Percentiles rank a stretch among this genome's conserved stretches.
Evolutionary conservation across 2,329 filamentous ascomycete genomes (phyloP).

Genomic region (Fusarium dimerum): DNA sequence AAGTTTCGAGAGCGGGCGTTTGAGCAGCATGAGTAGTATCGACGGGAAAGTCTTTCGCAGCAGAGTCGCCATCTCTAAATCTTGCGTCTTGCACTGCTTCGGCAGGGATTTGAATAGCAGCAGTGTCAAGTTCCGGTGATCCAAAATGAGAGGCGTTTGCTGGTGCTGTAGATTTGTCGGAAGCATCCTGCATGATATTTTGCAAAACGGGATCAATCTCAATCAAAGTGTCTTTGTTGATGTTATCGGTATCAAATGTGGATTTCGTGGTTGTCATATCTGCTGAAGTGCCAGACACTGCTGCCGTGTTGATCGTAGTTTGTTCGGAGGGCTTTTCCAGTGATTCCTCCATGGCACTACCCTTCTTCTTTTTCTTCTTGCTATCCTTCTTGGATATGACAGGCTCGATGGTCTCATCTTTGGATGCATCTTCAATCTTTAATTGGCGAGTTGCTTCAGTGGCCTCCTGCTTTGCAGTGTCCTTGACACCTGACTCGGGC

Average conservation of each 20-base stretch:
- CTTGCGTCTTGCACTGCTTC: not conserved
- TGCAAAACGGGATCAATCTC: not conserved
- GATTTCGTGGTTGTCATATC: no score
- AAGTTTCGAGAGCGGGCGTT: not conserved
- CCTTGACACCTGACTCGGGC: not conserved
- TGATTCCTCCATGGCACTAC: not conserved
- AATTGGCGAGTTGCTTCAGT: not conserved
- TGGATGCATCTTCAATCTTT: not conserved
- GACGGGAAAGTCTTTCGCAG: not conserved
- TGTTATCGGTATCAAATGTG: not conserved
- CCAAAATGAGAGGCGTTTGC: not conserved
- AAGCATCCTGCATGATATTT: not conserved
- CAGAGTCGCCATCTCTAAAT: not conserved
- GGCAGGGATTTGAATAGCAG: not conserved
- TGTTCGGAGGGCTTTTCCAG: not conserved
- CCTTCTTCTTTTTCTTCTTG: constrained; percentile 24
- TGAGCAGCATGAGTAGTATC: not conserved
- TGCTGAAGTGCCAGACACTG: no score
- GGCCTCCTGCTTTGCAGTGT: not conserved
- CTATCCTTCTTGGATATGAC: constrained; percentile 34
- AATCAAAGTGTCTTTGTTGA: not conserved
- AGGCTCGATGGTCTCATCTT: constrained; percentile 3
- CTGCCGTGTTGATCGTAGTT: not conserved
- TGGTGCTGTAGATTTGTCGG: not conserved
- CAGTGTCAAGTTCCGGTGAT: not conserved